A percentile compares a stretch with the other conserved stretches of the same genome.
Evolutionary conservation across 73 alveolate genomes (phyloP).

Genomic region (Blepharisma japonicum): DNA sequence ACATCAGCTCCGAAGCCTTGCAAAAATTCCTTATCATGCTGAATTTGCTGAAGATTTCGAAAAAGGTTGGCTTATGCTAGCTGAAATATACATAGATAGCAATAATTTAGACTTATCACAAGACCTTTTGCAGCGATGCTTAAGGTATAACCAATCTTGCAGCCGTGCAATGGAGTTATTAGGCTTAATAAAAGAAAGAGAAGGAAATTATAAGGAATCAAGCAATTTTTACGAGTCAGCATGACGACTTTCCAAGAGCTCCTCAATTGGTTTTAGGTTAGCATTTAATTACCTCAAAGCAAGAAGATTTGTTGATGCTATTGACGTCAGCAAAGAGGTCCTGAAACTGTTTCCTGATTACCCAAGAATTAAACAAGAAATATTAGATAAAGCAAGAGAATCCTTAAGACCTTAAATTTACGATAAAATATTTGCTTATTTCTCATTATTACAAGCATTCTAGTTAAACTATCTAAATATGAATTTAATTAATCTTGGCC

Average conservation of each 20-base stretch:
- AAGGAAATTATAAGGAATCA: slow-evolving; percentile 81
- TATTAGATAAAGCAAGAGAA: slow-evolving; percentile 38
- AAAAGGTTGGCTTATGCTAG: slow-evolving; percentile 90
- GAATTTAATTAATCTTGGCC: neutral
- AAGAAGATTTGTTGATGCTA: slow-evolving; percentile 78
- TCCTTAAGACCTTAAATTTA: slow-evolving; percentile 30
- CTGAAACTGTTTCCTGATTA: slow-evolving; percentile 84
- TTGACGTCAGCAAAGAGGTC: slow-evolving; percentile 86
- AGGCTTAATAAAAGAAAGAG: slow-evolving; percentile 93
- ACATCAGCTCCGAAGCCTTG: slow-evolving; percentile 37
- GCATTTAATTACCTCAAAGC: slow-evolving; percentile 92
- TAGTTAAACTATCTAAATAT: too few species aligned
- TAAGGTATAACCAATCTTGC: slow-evolving; percentile 75
- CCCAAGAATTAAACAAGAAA: slow-evolving; percentile 77
- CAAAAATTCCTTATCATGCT: slow-evolving; percentile 43
- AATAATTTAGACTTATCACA: slow-evolving; percentile 82
- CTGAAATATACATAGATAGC: slow-evolving; percentile 84
- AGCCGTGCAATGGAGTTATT: slow-evolving; percentile 92
- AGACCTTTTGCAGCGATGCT: slow-evolving; percentile 60
- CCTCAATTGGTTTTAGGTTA: slow-evolving; percentile 92
- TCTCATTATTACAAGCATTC: too few species aligned
- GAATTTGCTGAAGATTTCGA: slow-evolving; percentile 90
- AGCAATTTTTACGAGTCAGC: slow-evolving; percentile 91
- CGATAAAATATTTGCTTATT: neutral
- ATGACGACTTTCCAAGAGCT: slow-evolving; percentile 84